Evolutionary conservation across 768 basidiomycete genomes (phyloP).

Genomic region (Boletus tylopilopsis): DNA sequence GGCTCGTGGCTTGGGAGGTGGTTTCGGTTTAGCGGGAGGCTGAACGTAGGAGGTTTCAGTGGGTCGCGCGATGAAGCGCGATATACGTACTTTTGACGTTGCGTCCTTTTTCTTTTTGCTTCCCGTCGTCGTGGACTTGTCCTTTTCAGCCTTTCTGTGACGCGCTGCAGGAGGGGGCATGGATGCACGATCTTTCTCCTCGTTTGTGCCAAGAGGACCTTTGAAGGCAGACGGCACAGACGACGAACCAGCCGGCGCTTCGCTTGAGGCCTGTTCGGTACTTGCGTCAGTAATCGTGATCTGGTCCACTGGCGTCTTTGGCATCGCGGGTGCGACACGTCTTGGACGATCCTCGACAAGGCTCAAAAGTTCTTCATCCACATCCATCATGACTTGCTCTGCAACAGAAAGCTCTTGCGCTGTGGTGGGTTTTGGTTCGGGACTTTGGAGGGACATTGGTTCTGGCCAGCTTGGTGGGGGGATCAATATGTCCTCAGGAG

Average conservation of each 20-base stretch:
- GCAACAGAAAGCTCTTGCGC: constrained; percentile 3
- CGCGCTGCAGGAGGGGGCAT: constrained; percentile 50
- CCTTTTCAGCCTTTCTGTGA: constrained; percentile 26
- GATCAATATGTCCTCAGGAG: background rate
- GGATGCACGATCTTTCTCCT: constrained; percentile 44
- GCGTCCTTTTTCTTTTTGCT: constrained; percentile 37
- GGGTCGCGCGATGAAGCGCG: background rate
- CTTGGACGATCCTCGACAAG: constrained; percentile 52
- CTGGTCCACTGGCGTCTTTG: constrained; percentile 1
- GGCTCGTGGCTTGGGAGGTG: constrained; percentile 28
- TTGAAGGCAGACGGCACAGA: background rate
- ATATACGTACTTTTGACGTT: constrained; percentile 18
- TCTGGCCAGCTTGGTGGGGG: constrained; percentile 1
- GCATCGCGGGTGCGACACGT: background rate
- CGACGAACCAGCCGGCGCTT: constrained; percentile 2
- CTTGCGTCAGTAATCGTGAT: background rate
- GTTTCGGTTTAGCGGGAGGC: constrained; percentile 28
- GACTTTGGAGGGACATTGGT: constrained; percentile 6
- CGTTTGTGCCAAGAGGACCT: constrained; percentile 13
- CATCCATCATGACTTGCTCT: constrained; percentile 39
- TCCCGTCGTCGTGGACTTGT: constrained; percentile 17
- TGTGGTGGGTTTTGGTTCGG: constrained; percentile 1
- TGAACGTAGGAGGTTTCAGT: constrained; percentile 3
- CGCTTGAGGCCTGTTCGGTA: background rate
- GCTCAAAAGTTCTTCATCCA: constrained; percentile 63